Evolutionary conservation across 2,329 filamentous ascomycete species (phyloP), one percentile per base, ranked within the genome.

Genomic region (Apiospora malaysiana): DNA sequence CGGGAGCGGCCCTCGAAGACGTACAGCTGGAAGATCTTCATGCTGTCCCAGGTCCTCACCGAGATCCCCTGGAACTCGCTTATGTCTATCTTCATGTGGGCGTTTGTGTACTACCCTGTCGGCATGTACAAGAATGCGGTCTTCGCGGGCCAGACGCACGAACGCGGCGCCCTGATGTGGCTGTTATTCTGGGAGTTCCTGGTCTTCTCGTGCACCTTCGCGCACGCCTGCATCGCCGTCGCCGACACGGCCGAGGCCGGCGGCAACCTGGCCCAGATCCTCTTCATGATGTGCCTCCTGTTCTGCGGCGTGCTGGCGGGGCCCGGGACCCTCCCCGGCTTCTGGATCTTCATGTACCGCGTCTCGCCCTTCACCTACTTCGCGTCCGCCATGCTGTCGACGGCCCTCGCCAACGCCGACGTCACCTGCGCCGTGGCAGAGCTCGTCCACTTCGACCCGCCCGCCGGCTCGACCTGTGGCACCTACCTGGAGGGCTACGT

Each of bases 331-430:
- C 86, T 95, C 47, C 92, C 93, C 0, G 83, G 88, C 6, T 94
- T 95, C 86, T 95, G 93, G 92, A 90, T 92, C 76, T 94, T 94
- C 85, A 93, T 94, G 91, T 95, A 95, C 81, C 89, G 92, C 67
- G 83, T 94, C 68, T 94, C 91, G 0, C 94, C 94, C 0, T 93
- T 97, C 76, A 95, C 92, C 0, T 97, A 97, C 79, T 83, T 95
- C 21, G 89, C 95, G 40, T 87, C 88, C 10, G 93, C 91, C 25
- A 90, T 97, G 83, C 81, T 95, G 0, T 87, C 91, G 0, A 88
- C 88, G 0, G 93, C 89, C 2, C 83, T 97, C 5, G 92, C 92
- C 49, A 91, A 92, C 76, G 89, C 88, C 0, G 66, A 82, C 0
- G 90, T 95, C 43, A 75, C 79, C 0, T 97, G 94, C 80, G 89